A percentile compares a stretch with the other conserved stretches of the same genome.
Evolutionary conservation across 352 stramenopile genomes (phyloP).

Genomic region (Discostella stelligera): DNA sequence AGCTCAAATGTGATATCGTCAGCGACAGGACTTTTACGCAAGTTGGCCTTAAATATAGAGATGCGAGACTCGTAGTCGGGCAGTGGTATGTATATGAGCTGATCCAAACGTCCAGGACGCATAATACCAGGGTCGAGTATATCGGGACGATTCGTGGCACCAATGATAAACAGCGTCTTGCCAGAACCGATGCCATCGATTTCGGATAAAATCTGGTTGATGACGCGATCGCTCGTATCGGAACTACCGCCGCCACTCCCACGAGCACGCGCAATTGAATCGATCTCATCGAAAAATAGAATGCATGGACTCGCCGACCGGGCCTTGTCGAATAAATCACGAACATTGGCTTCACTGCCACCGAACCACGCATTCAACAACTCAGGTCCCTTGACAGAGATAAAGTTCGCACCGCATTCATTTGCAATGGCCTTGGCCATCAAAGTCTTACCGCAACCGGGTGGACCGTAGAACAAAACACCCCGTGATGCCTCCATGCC

Average conservation of each 20-base stretch:
- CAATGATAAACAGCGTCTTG: constrained; percentile 94
- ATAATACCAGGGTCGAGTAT: constrained; percentile 95
- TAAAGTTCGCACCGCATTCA: constrained; percentile 98
- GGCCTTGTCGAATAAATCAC: constrained; percentile 99
- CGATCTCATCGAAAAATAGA: constrained; percentile 99
- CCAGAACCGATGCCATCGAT: constrained; percentile 95
- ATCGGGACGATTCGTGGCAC: constrained; percentile 94
- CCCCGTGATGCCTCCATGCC: constrained; percentile 95
- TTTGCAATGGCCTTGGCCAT: constrained; percentile 98
- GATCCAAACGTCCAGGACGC: constrained; percentile 93
- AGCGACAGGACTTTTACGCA: constrained; percentile 85
- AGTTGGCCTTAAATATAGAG: constrained; percentile 86
- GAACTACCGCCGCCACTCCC: constrained; percentile 88
- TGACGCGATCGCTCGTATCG: constrained; percentile 95
- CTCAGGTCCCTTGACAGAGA: constrained; percentile 91
- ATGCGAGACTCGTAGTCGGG: constrained; percentile 83
- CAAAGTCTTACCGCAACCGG: constrained; percentile 96
- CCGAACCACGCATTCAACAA: constrained; percentile 99
- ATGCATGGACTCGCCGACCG: constrained; percentile 96
- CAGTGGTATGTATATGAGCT: constrained; percentile 92
- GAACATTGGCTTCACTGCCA: constrained; percentile 97
- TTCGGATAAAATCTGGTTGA: constrained; percentile 96
- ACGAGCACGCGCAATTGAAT: constrained; percentile 96
- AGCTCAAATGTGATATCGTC: constrained; percentile 80
- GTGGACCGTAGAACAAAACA: constrained; percentile 97